Evolutionary conservation across 2,329 filamentous ascomycete genomes (phyloP), one percentile per base, ranked within the genome.

Genomic region (Grosmannia serpens): DNA sequence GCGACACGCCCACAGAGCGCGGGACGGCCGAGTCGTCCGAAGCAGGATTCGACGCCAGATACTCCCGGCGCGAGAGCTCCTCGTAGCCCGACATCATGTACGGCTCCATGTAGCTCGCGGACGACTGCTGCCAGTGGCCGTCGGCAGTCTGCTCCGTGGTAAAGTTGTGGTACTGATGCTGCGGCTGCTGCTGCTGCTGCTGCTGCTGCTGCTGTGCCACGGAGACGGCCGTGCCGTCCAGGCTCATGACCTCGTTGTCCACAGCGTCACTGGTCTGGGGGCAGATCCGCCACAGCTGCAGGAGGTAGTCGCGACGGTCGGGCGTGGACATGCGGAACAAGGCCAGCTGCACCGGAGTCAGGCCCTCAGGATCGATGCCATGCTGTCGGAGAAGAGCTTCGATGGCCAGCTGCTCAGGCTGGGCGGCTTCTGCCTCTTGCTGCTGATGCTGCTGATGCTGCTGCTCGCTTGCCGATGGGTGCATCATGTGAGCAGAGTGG

Each of bases 81-180:
- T 89, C 87, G 68, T 95, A 96, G 17, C 91, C 91, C 8, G 83
- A 86, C 53, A 82, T 71, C 81, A 96, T 95, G 71, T 96, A 96
- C 0, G 90, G 90, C 70, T 95, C 89, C 46, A 81, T 83, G 61
- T 81, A 77, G 52, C 70, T 62, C 31, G 66, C 64, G 59, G 68
- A 68, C 41, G 47, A 57, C 44, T 60, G 57, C 31, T 74, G 65
- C 81, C 82, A 85, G 56, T 76, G 75, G 29, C 81, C 76, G 60
- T 83, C 78, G 10, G 71, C 70, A 3, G 73, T 73, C 67, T 85
- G 82, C 9, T 76, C 70, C 0, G 76, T 72, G 2, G 75, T 76
- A 4, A 44, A 29, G 20, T 22, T 6, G 11, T 53, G 51, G 17
- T 31, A 27, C 20, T 55, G 51, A 13, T 31, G 50, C 27, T 53